Base-by-base conservation (phyloP, 208 protist genomes). In the Acanthamoeba healyi region DNA sequence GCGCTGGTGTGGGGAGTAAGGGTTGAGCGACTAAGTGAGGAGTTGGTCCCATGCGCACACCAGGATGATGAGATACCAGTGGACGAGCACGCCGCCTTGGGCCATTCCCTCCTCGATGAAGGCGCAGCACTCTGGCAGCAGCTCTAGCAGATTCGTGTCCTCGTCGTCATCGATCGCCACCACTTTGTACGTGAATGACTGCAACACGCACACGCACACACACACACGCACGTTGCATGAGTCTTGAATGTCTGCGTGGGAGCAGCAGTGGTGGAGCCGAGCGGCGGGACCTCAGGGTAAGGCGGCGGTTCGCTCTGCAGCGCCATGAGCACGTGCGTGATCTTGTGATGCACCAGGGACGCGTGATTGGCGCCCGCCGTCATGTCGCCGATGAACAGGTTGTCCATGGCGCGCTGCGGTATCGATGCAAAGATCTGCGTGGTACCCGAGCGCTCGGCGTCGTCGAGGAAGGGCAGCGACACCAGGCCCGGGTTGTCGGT, bases 301-400 rank as follows among this genome's bases (percentile, higher is more conserved):
- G 70, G 70, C 70, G 70, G 36, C 19, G 70, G 70, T n/a, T 79
- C 70, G 40, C 40, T 79, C 70, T 79, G 36, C 12, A 79, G 40
- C 17, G 29, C 70, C 70, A 79, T 79, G 14, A 79, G 70, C 70
- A 79, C 70, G 22, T 79, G 70, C 40, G 70, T 79, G 70, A 79
- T 79, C 19, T 79, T 79, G 70, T 79, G 70, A 44, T 79, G 70
- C 32, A 46, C 36, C 70, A 79, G 40, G 19, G 70, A 38, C 3
- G 70, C 70, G 19, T 36, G 70, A 24, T 79, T 24, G 26, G 40
- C 36, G 34, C 70, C 70, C 36, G 24, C 36, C 6, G 70, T 79
- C 70, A 79, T 79, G 40, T 79, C 70, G 40, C 70, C 70, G 9
- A 79, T 79, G 70, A 79, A 79, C 36, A 79, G 70, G 70, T 79